Conservation (phyloP, 2,329 filamentous ascomycete genomes). For the Rhytidhysteron rufulum region DNA sequence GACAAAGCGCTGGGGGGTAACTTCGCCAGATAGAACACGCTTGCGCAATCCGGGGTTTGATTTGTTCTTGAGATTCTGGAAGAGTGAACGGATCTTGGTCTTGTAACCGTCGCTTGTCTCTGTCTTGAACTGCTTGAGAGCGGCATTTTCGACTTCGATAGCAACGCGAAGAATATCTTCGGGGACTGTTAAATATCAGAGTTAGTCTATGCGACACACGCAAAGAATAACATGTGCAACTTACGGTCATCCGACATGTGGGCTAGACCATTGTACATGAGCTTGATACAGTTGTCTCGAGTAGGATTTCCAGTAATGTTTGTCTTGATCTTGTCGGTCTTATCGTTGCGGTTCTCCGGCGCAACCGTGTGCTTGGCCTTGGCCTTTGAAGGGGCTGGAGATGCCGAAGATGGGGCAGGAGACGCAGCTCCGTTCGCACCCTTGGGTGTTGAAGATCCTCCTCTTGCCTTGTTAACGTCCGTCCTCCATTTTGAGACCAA, state of each 20-base stretch:
- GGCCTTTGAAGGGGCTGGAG: constrained; percentile 49
- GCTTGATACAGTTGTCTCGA: constrained; percentile 81
- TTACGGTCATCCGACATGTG: constrained; percentile 57
- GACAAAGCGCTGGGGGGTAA: constrained; percentile 71
- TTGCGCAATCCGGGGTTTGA: constrained; percentile 74
- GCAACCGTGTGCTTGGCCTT: constrained; percentile 53
- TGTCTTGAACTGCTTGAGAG: constrained; percentile 65
- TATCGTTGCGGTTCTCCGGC: constrained; percentile 76
- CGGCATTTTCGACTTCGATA: constrained; percentile 72
- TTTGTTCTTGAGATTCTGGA: constrained; percentile 91
- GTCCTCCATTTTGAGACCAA: constrained; percentile 87
- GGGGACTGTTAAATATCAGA: constrained; percentile 39
- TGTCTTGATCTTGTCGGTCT: constrained; percentile 74
- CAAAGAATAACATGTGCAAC: constrained; percentile 11
- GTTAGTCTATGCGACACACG: constrained; percentile 2
- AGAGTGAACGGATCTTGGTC: constrained; percentile 85
- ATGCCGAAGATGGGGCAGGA: constrained; percentile 38
- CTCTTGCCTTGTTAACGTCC: constrained; percentile 58
- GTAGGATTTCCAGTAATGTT: constrained; percentile 69
- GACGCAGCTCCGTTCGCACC: constrained; percentile 37
- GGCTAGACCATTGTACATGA: constrained; percentile 91
- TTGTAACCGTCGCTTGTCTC: constrained; percentile 73
- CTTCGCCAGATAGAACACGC: constrained; percentile 71
- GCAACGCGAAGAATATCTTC: constrained; percentile 64
- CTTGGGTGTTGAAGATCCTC: constrained; percentile 48